These are phyloP conservation scores for Achaetomium macrosporum DNA, from an alignment of 2,329 filamentous ascomycete species.

Conservation along the genomic window DNA sequence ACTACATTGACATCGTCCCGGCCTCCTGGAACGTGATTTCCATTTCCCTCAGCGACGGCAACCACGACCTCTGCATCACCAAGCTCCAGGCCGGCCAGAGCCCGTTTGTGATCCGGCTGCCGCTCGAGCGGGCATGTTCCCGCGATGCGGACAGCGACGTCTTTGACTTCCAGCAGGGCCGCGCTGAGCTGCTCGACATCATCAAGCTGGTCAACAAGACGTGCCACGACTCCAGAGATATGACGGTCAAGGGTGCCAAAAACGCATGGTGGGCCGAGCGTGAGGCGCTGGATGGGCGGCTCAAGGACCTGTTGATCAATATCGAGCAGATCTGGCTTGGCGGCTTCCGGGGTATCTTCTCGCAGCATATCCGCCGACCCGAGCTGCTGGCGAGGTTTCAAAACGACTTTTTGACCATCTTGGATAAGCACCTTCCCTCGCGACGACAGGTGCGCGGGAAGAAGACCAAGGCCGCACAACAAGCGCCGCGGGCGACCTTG, in stretches of 20 bases:
- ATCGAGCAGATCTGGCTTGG: conserved; percentile 93
- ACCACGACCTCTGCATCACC: conserved; percentile 82
- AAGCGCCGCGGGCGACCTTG: conserved; percentile 38
- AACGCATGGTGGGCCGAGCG: conserved; percentile 86
- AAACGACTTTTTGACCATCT: conserved; percentile 67
- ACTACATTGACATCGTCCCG: conserved; percentile 83
- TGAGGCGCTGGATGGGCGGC: conserved; percentile 68
- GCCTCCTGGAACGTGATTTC: conserved; percentile 79
- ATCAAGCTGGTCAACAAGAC: conserved; percentile 76
- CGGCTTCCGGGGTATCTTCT: conserved; percentile 92
- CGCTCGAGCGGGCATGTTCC: conserved; percentile 73
- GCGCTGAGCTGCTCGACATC: conserved; percentile 73
- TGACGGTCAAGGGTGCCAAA: conserved; percentile 68
- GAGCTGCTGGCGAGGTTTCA: conserved; percentile 70
- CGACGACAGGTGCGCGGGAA: conserved; percentile 57
- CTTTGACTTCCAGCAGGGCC: conserved; percentile 78
- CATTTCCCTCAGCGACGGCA: conserved; percentile 73
- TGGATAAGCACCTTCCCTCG: conserved; percentile 83
- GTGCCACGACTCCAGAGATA: conserved; percentile 66
- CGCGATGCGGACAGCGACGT: conserved; percentile 71
- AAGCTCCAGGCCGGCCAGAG: conserved; percentile 68
- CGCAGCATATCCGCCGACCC: conserved; percentile 58
- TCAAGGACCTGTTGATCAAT: conserved; percentile 73
- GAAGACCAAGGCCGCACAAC: conserved; percentile 37
- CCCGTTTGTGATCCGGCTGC: conserved; percentile 82